Evolutionary conservation across 768 basidiomycete genomes (phyloP).

Genomic region (Boletus tomentosulus): DNA sequence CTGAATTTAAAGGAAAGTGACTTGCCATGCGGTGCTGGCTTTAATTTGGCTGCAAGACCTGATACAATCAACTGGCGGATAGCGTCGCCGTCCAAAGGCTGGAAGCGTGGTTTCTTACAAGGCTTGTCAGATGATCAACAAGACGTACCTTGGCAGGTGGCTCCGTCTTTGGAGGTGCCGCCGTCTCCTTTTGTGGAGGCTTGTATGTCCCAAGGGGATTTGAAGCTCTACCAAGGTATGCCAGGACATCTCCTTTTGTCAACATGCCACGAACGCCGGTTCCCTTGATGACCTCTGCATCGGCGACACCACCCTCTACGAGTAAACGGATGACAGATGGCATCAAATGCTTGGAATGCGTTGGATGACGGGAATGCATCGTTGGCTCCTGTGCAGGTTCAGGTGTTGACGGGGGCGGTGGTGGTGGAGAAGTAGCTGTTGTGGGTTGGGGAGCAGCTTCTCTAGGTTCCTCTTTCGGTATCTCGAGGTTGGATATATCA

Average conservation of each 20-base stretch:
- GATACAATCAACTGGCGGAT: constrained; percentile 64
- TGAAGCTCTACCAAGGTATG: constrained; percentile 80
- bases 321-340: constrained; percentile 84
- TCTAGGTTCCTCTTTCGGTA: constrained; percentile 42
- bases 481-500: constrained; percentile 81
- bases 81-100: constrained; percentile 60
- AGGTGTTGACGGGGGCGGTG: constrained; percentile 18
- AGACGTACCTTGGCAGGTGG: constrained; percentile 34
- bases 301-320: constrained; percentile 52
- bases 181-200: constrained; percentile 32
- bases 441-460: constrained; percentile 16
- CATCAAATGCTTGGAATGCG: constrained; percentile 71
- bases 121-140: not conserved
- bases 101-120: not conserved
- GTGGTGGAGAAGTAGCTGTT: constrained; percentile 20
- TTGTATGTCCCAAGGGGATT: constrained; percentile 74
- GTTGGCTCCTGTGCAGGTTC: constrained; percentile 22
- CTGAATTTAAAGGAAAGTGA: not conserved
- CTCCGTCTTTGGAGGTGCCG: constrained; percentile 33
- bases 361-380: constrained; percentile 36
- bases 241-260: constrained; percentile 92
- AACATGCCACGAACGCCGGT: constrained; percentile 92
- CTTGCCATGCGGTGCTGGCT: constrained; percentile 45
- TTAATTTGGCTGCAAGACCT: constrained; percentile 52
- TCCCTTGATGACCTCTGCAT: constrained; percentile 70